Percentiles rank a stretch among this genome's conserved stretches.
Conservation (phyloP, 1,284 basidiomycete genomes). For the Agroathelia rolfsii region DNA sequence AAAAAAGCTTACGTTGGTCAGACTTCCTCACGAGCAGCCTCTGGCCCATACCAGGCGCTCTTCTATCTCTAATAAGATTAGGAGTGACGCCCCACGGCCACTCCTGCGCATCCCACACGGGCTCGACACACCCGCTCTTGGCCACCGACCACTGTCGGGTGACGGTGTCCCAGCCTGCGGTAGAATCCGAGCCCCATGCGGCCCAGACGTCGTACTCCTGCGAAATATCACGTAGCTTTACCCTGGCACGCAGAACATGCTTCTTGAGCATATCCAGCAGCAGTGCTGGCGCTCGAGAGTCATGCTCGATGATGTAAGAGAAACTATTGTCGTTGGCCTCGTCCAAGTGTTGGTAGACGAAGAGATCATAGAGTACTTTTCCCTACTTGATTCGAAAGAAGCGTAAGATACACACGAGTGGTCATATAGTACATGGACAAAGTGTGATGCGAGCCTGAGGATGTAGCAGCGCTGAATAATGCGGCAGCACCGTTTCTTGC, state of each 20-base stretch:
- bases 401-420: slow-evolving; percentile 7
- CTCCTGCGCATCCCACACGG: slow-evolving; percentile 48
- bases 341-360: slow-evolving; percentile 68
- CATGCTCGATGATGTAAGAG: slow-evolving; percentile 71
- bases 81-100: slow-evolving; percentile 58
- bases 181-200: slow-evolving; percentile 54
- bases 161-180: slow-evolving; percentile 27
- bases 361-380: slow-evolving; percentile 81
- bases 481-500: slow-evolving; percentile 37
- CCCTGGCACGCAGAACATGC: slow-evolving; percentile 85
- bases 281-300: slow-evolving; percentile 44
- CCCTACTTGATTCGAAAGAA: slow-evolving; percentile 43
- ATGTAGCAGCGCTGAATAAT: slow-evolving; percentile 79
- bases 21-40: slow-evolving; percentile 64
- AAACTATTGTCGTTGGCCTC: slow-evolving; percentile 32
- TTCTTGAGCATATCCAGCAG: slow-evolving; percentile 67
- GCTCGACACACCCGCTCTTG: slow-evolving; percentile 58
- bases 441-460: slow-evolving; percentile 56
- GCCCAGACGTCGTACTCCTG: slow-evolving; percentile 74
- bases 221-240: slow-evolving; percentile 71
- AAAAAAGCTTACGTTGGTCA: slow-evolving; percentile 50
- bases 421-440: slow-evolving; percentile 3
- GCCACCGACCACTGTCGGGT: slow-evolving; percentile 42
- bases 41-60: slow-evolving; percentile 71
- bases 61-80: slow-evolving; percentile 50